These are phyloP conservation scores for Leucoagaricus sp. DNA, from an alignment of 1,284 basidiomycete species.

Conservation along the genomic window DNA sequence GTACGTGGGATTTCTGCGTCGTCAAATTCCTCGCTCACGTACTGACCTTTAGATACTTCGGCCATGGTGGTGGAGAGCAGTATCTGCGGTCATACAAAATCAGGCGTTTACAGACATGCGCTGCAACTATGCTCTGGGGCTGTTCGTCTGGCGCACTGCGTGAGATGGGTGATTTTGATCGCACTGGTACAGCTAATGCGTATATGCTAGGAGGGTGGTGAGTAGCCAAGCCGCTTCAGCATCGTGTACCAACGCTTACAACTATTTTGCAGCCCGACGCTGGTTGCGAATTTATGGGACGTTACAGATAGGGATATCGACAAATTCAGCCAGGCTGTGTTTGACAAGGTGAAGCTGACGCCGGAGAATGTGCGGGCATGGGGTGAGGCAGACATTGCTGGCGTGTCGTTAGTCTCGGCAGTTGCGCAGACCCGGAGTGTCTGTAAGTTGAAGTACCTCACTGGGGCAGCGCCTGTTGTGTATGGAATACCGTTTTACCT, in stretches of 20 bases:
- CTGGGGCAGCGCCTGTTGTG: slow-evolving; percentile 93
- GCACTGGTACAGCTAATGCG: slow-evolving; percentile 88
- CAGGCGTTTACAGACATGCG: slow-evolving; percentile 79
- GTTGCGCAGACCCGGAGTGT: slow-evolving; percentile 76
- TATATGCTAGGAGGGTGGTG: slow-evolving; percentile 97
- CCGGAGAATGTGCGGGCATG: slow-evolving; percentile 31
- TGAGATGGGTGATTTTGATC: slow-evolving; percentile 93
- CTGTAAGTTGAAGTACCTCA: slow-evolving; percentile 92
- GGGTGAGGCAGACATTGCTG: slow-evolving; percentile 8
- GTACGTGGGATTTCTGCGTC: slow-evolving; percentile 54
- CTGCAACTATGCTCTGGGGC: slow-evolving; percentile 97
- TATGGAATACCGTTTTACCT: slow-evolving; percentile 93
- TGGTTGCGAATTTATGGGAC: slow-evolving; percentile 97
- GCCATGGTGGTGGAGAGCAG: slow-evolving; percentile 95
- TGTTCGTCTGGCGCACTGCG: slow-evolving; percentile 91
- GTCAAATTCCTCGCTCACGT: slow-evolving; percentile 13
- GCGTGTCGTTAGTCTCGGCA: slow-evolving; percentile 72
- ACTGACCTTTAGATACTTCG: slow-evolving; percentile 76
- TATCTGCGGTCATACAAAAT: slow-evolving; percentile 89
- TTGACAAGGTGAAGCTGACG: slow-evolving; percentile 71
- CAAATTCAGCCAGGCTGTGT: slow-evolving; percentile 84
- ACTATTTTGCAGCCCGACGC: slow-evolving; percentile 66
- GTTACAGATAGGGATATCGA: slow-evolving; percentile 98
- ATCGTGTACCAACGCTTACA: slow-evolving; percentile 6
- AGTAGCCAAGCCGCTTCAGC: slow-evolving; percentile 34